Percentiles rank a stretch among this genome's conserved stretches.
Evolutionary conservation across 768 basidiomycete genomes (phyloP).

Genomic region (Pleurotus sapidus): DNA sequence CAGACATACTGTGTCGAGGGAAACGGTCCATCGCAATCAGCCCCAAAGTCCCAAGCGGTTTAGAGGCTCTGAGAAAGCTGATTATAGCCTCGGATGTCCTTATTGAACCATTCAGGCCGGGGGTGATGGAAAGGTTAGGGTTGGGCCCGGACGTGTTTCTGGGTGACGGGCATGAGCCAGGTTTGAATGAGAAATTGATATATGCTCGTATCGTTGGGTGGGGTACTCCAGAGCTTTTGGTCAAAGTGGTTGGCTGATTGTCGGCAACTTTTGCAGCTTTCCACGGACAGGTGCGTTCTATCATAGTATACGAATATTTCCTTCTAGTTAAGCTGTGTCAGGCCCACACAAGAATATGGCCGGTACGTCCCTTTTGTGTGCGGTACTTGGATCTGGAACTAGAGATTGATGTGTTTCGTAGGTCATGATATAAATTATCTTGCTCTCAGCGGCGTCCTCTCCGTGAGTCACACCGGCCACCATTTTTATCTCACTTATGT

Average conservation of each 20-base stretch:
- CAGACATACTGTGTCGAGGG: constrained; percentile 61
- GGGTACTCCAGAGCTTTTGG: constrained; percentile 17
- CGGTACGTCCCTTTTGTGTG: constrained; percentile 35
- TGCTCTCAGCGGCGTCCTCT: constrained; percentile 72
- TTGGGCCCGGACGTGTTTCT: constrained; percentile 76
- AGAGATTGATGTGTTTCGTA: constrained; percentile 16
- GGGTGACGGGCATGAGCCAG: constrained; percentile 37
- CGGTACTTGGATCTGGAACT: background rate
- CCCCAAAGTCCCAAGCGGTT: constrained; percentile 58
- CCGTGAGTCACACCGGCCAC: constrained; percentile 35
- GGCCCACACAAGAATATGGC: constrained; percentile 77
- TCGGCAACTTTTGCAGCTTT: constrained; percentile 36
- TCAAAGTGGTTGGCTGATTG: no score
- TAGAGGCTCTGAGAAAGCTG: constrained; percentile 52
- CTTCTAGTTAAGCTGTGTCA: constrained; percentile 21
- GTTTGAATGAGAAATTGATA: constrained; percentile 61
- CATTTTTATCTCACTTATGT: background rate
- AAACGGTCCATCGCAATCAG: constrained; percentile 77
- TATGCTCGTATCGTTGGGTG: constrained; percentile 79
- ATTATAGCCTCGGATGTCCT: constrained; percentile 71
- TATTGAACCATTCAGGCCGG: constrained; percentile 83
- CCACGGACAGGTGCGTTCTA: constrained; percentile 49
- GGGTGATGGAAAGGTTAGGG: constrained; percentile 75
- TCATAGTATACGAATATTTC: background rate
- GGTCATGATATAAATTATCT: constrained; percentile 88